phyloP scores from a whole-genome alignment of 257 asterid genomes.

The Solanum verrucosum region DNA sequence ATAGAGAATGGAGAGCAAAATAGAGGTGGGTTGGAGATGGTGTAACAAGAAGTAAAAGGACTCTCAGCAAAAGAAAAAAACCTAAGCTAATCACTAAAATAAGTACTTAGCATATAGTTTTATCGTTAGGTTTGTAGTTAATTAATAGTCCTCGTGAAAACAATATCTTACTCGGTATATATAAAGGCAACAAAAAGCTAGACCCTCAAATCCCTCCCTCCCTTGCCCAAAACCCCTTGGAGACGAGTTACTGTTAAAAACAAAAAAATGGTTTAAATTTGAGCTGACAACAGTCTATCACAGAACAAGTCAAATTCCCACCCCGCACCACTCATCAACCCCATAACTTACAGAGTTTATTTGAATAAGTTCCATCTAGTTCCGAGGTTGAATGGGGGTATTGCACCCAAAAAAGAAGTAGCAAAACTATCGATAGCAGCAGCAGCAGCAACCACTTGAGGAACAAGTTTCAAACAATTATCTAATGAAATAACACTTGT shows the following conservation, averaged over 20 bases:
- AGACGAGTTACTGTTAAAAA: not conserved
- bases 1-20: too few species aligned
- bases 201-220: too few species aligned
- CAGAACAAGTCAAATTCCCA: not conserved
- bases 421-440: not conserved
- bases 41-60: too few species aligned
- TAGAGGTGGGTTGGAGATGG: too few species aligned
- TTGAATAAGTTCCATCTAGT: not conserved
- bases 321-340: not conserved
- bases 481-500: not conserved
- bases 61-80: too few species aligned
- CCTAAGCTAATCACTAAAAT: too few species aligned
- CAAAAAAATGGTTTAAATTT: not conserved
- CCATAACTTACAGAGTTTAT: not conserved
- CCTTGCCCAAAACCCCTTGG: too few species aligned
- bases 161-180: too few species aligned
- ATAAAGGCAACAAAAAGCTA: too few species aligned
- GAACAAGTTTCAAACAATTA: not conserved
- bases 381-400: not conserved
- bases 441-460: not conserved
- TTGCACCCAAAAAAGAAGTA: not conserved
- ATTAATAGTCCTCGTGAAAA: too few species aligned
- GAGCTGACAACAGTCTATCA: not conserved
- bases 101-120: too few species aligned
- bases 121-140: too few species aligned